Base-by-base conservation (phyloP, 2,329 filamentous ascomycete species). In the Botryotinia convoluta region DNA sequence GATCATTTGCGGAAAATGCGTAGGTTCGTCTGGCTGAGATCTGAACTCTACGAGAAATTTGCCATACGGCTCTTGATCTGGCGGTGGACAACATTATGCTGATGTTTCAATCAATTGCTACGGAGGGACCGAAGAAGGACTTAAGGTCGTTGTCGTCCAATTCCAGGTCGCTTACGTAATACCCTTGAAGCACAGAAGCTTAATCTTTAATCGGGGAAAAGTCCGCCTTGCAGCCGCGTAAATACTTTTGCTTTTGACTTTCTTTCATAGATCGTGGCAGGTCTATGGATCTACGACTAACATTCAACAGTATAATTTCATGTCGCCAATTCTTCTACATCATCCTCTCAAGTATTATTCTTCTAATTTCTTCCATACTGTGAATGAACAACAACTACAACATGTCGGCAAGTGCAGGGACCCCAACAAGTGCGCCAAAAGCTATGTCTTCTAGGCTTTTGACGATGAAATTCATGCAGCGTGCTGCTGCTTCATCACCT, bases 401-500 rank as follows among this genome's bases (percentile, higher is more conserved):
- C 20, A 81, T 81, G 79, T 78, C 79, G 26, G 71, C 67, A 64
- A 57, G 73, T 44, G 42, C 77, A 37, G 76, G 75, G 72, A 76
- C 76, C 29, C 75, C 77, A 37, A 74, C 72, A 48, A 77, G 75
- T 74, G 74, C 89, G 64, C 88, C 88, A 45, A 92, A 92, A 82
- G 87, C 86, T 63, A 94, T 97, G 90, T 97, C 95, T 76, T 95
- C 92, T 74, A 91, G 94, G 77, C 90, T 98, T 65, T 87, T 97
- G 80, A 95, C 93, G 54, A 98, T 97, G 94, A 97, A 97, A 85
- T 98, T 98, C 81, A 98, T 98, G 95, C 95, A 97, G 85, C 89
- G 95, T 79, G 92, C 93, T 75, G 92, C 90, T 68, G 90, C 91
- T 68, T 88, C 91, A 37, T 84, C 84, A 68, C 84, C 84, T 81